Conservation (phyloP, 129 eudicot genomes). For the carrot (Daucus carota) region DNA sequence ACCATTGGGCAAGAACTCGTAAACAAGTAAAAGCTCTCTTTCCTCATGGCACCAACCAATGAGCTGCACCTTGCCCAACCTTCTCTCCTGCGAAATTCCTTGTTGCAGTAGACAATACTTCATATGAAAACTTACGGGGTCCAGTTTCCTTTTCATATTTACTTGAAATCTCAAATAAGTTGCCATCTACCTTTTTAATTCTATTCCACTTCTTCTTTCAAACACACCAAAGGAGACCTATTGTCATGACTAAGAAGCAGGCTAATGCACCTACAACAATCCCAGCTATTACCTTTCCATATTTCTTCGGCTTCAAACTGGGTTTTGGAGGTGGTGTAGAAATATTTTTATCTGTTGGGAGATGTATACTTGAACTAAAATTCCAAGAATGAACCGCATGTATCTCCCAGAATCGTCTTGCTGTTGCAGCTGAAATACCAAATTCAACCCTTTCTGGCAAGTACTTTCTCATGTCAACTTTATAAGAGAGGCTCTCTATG, state of each 20-base stretch:
- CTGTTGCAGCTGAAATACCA: constrained; percentile 33
- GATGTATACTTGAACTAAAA: constrained; percentile 19
- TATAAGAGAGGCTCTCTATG: constrained; percentile 20
- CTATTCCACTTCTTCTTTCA: constrained; percentile 19
- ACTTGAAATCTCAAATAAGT: constrained; percentile 10
- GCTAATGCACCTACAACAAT: constrained; percentile 14
- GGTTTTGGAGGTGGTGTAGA: neutral
- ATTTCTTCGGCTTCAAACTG: neutral
- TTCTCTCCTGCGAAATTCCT: constrained; percentile 27
- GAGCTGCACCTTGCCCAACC: constrained; percentile 36
- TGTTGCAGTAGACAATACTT: constrained; percentile 23
- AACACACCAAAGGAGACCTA: constrained; percentile 13
- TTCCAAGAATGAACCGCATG: constrained; percentile 22
- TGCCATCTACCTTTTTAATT: constrained; percentile 4
- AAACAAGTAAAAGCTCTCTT: constrained; percentile 4
- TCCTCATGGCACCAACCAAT: constrained; percentile 10
- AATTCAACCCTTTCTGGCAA: constrained; percentile 33
- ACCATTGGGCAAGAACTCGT: constrained; percentile 1
- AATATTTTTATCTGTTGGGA: constrained; percentile 11
- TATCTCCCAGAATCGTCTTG: neutral
- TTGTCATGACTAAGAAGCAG: neutral
- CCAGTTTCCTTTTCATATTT: constrained; percentile 32
- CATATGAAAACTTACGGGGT: constrained; percentile 33
- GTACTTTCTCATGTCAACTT: constrained; percentile 25
- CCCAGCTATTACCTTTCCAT: constrained; percentile 15